Percentiles rank a stretch among this genome's conserved stretches.
phyloP scores from a whole-genome alignment of 2,329 filamentous ascomycete species.

The Fusarium albosuccineum region DNA sequence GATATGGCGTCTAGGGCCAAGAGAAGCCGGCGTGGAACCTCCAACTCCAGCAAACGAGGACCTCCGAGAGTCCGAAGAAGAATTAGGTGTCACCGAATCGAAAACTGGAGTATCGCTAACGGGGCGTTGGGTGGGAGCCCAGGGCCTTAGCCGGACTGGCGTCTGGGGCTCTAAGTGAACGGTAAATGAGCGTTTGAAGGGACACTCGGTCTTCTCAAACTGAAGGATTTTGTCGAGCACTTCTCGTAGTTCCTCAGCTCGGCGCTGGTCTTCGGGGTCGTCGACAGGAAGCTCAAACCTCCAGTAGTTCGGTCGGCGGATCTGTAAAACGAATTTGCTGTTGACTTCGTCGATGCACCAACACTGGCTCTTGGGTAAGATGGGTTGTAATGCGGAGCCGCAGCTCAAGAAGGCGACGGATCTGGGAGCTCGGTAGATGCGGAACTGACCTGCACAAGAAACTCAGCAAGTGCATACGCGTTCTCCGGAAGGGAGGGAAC shows the following conservation, averaged over 20 bases:
- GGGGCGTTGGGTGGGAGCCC: slow-evolving; percentile 65
- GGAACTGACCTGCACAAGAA: slow-evolving; percentile 71
- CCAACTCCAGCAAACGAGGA: slow-evolving; percentile 32
- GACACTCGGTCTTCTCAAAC: slow-evolving; percentile 90
- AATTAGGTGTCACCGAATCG: slow-evolving; percentile 21
- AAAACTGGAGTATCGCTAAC: slow-evolving; percentile 7
- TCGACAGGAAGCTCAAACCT: slow-evolving; percentile 85
- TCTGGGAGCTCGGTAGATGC: slow-evolving; percentile 87
- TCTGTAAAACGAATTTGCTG: slow-evolving; percentile 86
- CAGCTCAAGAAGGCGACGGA: slow-evolving; percentile 91
- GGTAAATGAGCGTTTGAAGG: slow-evolving; percentile 82
- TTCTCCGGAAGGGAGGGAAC: slow-evolving; percentile 34
- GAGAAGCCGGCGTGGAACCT: slow-evolving; percentile 32
- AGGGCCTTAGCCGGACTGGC: slow-evolving; percentile 75
- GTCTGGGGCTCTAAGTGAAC: slow-evolving; percentile 75
- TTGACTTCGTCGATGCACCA: slow-evolving; percentile 91
- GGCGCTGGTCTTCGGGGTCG: slow-evolving; percentile 60
- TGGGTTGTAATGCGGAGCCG: slow-evolving; percentile 84
- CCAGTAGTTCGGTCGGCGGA: slow-evolving; percentile 87
- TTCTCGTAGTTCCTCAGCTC: slow-evolving; percentile 75
- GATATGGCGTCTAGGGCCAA: slow-evolving; percentile 12
- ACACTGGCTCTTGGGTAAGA: slow-evolving; percentile 89
- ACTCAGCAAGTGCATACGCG: slow-evolving; percentile 1
- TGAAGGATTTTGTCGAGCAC: slow-evolving; percentile 80
- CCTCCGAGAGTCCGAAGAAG: slow-evolving; percentile 26